Percentiles rank a stretch among this genome's conserved stretches.
Evolutionary conservation across 148 eudicot genomes (phyloP).

Genomic region (Rhododendron vialii): DNA sequence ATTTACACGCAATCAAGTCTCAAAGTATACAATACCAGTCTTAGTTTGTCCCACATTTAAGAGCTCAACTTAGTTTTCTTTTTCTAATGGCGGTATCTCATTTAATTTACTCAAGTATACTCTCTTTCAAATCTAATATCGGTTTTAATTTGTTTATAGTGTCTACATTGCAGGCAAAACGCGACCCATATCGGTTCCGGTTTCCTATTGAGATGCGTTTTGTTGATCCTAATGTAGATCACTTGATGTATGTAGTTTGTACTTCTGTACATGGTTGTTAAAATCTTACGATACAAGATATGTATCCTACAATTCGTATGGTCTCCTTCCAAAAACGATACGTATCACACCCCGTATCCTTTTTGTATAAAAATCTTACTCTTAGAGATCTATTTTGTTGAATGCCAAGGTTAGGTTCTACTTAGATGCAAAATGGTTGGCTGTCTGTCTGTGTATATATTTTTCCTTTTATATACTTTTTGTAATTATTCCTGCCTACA

Average conservation of each 20-base stretch:
- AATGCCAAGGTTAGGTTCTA: background rate
- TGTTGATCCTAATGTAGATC: conserved; percentile 94
- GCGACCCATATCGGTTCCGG: conserved; percentile 94
- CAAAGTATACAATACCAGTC: background rate
- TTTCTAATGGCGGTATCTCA: background rate
- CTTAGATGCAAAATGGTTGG: conserved; percentile 3
- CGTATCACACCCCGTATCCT: too few species aligned
- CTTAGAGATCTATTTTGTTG: background rate
- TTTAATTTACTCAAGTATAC: background rate
- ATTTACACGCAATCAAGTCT: background rate
- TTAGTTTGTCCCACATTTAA: background rate
- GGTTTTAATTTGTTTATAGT: background rate
- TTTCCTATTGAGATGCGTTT: conserved; percentile 97
- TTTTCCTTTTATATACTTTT: background rate
- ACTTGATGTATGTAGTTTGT: conserved; percentile 65
- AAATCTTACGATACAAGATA: too few species aligned
- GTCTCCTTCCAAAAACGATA: too few species aligned
- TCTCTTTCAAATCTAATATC: background rate
- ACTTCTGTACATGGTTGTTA: background rate
- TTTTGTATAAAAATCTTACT: too few species aligned
- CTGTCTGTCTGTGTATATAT: background rate
- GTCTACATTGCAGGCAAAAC: conserved; percentile 77
- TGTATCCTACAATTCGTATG: too few species aligned
- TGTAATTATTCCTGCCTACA: conserved; percentile 1
- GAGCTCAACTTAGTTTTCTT: background rate